Percentiles rank a stretch among this genome's conserved stretches.
These are phyloP conservation scores for Wickerhamiella alocasiicola DNA, from an alignment of 805 yeast species.

Conservation along the genomic window DNA sequence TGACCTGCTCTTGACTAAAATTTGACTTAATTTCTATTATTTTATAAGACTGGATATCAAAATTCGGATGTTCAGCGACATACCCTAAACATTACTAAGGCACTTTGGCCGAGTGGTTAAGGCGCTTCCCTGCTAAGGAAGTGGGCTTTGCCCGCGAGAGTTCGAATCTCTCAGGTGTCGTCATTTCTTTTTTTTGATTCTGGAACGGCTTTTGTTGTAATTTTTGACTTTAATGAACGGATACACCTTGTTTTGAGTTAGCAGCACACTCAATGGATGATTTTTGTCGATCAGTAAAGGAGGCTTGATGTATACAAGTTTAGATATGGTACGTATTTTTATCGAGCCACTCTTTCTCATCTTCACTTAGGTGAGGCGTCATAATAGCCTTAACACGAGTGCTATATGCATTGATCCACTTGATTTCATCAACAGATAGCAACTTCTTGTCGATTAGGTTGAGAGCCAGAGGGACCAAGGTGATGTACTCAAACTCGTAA, in stretches of 20 bases:
- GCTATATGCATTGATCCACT: slow-evolving; percentile 63
- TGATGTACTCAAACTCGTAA: slow-evolving; percentile 68
- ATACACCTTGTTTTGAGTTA: too few relatives aligned
- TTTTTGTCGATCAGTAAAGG: too few relatives aligned
- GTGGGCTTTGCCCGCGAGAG: slow-evolving; percentile 28
- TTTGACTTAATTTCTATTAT: too few relatives aligned
- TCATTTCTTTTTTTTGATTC: slow-evolving; percentile 12
- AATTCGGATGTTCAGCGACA: too few relatives aligned
- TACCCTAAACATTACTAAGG: too few relatives aligned
- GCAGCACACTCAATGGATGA: too few relatives aligned
- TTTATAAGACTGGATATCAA: too few relatives aligned
- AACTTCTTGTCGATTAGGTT: slow-evolving; percentile 52
- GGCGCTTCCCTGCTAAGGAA: slow-evolving; percentile 22
- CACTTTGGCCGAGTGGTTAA: slow-evolving; percentile 23
- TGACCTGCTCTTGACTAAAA: too few relatives aligned
- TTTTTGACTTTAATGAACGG: too few relatives aligned
- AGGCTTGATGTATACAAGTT: neutral
- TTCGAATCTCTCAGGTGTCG: slow-evolving; percentile 29
- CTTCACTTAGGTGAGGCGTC: slow-evolving; percentile 36
- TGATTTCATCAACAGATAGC: slow-evolving; percentile 48
- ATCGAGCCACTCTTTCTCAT: slow-evolving; percentile 57
- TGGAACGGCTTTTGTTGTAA: too few relatives aligned
- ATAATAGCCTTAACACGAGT: slow-evolving; percentile 40
- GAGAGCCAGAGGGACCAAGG: slow-evolving; percentile 71
- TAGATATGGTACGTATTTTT: slow-evolving; percentile 42